Base-by-base conservation (phyloP, 139 green algal species). In the Chlorella sp. region DNA sequence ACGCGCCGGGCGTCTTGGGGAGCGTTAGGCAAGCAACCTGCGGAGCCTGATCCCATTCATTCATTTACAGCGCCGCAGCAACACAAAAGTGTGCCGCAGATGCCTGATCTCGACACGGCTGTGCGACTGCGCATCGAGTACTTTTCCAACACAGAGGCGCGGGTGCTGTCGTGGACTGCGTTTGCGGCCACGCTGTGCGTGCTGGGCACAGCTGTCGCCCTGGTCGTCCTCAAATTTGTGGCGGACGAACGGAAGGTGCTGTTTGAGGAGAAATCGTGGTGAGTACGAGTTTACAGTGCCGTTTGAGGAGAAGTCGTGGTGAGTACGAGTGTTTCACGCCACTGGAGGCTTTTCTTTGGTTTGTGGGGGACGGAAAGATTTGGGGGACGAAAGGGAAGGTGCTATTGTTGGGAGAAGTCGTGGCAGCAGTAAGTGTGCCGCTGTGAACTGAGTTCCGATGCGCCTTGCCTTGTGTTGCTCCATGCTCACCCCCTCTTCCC, bases 71-170 rank as follows among this genome's bases (percentile, higher is more conserved):
- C n/a, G n/a, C n/a, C n/a, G n/a, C n/a, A n/a, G n/a, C n/a, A n/a
- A n/a, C n/a, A n/a, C n/a, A n/a, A n/a, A n/a, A n/a, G n/a, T n/a
- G n/a, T n/a, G n/a, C n/a, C n/a, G n/a, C n/a, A n/a, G n/a, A n/a
- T n/a, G 64, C 11, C 64, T 5, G 69, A 57, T 57, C 48, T 28
- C 4, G 73, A 0, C 12, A 16, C n/a, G n/a, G 14, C 80, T 16
- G 36, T 37, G 14, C 61, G 61, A 16, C 83, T 87, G 61, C 83
- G 83, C 22, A 87, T 87, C 34, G 83, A 87, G 36, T 78, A 39
- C 34, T 60, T 78, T 22, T 39, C 61, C 61, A 87, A 87, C 61
- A 36, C 7, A 12, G 36, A 64, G 61, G 37, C 39, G 1, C 34
- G 30, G 0, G 7, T 22, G 0, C 60, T 87, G 2, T 77, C 61